These are phyloP conservation scores for Babesia ovata DNA, from an alignment of 169 alveolate genomes.

Conservation along the genomic window DNA sequence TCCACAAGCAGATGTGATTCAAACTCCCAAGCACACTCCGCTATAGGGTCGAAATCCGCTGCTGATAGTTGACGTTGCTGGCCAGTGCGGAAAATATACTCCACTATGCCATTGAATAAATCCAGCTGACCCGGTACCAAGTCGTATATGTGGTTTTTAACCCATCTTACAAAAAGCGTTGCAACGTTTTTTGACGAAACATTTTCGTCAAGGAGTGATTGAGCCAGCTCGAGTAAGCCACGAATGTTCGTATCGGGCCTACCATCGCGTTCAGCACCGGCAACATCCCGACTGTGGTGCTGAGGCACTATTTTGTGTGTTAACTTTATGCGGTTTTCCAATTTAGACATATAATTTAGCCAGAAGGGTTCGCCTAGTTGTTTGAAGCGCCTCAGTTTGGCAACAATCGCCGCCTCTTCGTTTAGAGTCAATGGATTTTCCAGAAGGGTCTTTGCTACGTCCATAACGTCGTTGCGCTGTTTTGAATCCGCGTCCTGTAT, in stretches of 20 bases:
- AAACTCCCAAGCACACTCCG: constrained; percentile 22
- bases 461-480: constrained; percentile 4
- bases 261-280: not conserved
- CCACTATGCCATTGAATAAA: constrained; percentile 27
- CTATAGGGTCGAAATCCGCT: constrained; percentile 30
- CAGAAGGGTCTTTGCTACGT: constrained; percentile 22
- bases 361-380: constrained; percentile 2
- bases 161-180: constrained; percentile 6
- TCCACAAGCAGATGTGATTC: constrained; percentile 12
- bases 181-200: constrained; percentile 1
- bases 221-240: not conserved
- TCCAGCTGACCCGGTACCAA: constrained; percentile 17
- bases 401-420: constrained; percentile 5
- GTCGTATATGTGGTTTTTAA: constrained; percentile 15
- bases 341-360: constrained; percentile 3
- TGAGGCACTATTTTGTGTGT: not conserved
- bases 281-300: not conserved
- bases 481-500: not conserved
- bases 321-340: constrained; percentile 11
- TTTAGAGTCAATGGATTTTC: not conserved
- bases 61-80: not conserved
- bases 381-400: not conserved
- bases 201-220: not conserved
- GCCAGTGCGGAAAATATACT: constrained; percentile 40
- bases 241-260: not conserved